phyloP scores from a whole-genome alignment of 805 yeast species.

The Wickerhamomyces strasburgensis region DNA sequence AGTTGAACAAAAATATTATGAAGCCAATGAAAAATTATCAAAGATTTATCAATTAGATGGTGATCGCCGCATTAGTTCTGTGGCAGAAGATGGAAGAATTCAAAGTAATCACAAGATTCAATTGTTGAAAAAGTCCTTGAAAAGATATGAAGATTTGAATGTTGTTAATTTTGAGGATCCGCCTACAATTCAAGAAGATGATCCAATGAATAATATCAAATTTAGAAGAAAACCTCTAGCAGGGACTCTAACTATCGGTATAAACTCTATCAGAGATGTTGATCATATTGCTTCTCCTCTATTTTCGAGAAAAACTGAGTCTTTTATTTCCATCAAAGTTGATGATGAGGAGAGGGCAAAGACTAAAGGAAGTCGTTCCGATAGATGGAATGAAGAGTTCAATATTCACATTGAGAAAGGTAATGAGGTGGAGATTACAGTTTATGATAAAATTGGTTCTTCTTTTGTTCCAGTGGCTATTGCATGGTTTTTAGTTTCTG shows the following conservation, averaged over 20 bases:
- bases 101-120: constrained; percentile 86
- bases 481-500: constrained; percentile 86
- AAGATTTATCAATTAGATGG: constrained; percentile 87
- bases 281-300: constrained; percentile 88
- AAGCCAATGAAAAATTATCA: constrained; percentile 85
- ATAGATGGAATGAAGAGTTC: constrained; percentile 81
- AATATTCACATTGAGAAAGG: constrained; percentile 81
- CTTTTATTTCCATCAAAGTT: constrained; percentile 69
- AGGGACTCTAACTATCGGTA: constrained; percentile 71
- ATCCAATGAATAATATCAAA: constrained; percentile 53
- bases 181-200: constrained; percentile 51
- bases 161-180: constrained; percentile 59
- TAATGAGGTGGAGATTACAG: constrained; percentile 83
- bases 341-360: constrained; percentile 84
- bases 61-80: constrained; percentile 76
- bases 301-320: constrained; percentile 74
- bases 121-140: constrained; percentile 74
- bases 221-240: constrained; percentile 79
- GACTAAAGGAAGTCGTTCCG: constrained; percentile 70
- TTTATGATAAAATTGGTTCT: constrained; percentile 72
- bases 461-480: constrained; percentile 82
- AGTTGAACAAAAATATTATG: constrained; percentile 89
- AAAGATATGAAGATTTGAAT: constrained; percentile 85
- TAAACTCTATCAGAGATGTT: constrained; percentile 78
- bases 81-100: constrained; percentile 81